Conservation (phyloP, 495 filamentous ascomycete genomes). For the Bryoglossum gracile region DNA sequence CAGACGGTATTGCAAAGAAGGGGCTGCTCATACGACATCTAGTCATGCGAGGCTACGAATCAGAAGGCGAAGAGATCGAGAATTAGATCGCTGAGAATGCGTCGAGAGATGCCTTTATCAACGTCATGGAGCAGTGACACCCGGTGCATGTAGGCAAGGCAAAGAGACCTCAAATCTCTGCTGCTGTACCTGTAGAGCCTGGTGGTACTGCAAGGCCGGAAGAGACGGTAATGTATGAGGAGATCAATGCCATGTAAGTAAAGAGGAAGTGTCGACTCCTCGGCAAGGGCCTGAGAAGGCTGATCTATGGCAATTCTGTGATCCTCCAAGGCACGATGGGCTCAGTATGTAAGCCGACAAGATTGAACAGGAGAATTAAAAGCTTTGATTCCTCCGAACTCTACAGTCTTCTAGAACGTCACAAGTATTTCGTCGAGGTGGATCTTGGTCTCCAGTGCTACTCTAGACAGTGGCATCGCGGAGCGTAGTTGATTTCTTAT, state of each 20-base stretch:
- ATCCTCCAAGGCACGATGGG: slow-evolving; percentile 58
- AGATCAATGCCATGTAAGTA: slow-evolving; percentile 63
- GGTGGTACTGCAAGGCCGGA: slow-evolving; percentile 26
- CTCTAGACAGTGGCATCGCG: too few relatives aligned
- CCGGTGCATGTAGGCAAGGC: slow-evolving; percentile 70
- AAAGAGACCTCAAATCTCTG: slow-evolving; percentile 28
- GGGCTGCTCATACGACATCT: slow-evolving; percentile 67
- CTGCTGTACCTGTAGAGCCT: slow-evolving; percentile 13
- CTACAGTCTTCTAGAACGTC: too few relatives aligned
- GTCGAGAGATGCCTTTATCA: slow-evolving; percentile 59
- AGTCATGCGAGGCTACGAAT: slow-evolving; percentile 68
- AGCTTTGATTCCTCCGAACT: too few relatives aligned
- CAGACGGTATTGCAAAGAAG: slow-evolving; percentile 66
- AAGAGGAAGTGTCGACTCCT: slow-evolving; percentile 54
- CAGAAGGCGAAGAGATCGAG: slow-evolving; percentile 62
- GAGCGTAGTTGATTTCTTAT: too few relatives aligned
- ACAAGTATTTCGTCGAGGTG: too few relatives aligned
- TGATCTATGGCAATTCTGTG: slow-evolving; percentile 69
- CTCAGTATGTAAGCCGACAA: slow-evolving; percentile 60
- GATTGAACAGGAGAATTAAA: not conserved
- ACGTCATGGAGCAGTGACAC: slow-evolving; percentile 75
- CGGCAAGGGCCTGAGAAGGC: slow-evolving; percentile 56
- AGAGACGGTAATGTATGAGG: slow-evolving; percentile 50
- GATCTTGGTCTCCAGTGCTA: too few relatives aligned
- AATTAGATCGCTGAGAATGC: slow-evolving; percentile 59